Evolutionary conservation across 345 rosid species (phyloP).

Genomic region (Nasturtium officinale): DNA sequence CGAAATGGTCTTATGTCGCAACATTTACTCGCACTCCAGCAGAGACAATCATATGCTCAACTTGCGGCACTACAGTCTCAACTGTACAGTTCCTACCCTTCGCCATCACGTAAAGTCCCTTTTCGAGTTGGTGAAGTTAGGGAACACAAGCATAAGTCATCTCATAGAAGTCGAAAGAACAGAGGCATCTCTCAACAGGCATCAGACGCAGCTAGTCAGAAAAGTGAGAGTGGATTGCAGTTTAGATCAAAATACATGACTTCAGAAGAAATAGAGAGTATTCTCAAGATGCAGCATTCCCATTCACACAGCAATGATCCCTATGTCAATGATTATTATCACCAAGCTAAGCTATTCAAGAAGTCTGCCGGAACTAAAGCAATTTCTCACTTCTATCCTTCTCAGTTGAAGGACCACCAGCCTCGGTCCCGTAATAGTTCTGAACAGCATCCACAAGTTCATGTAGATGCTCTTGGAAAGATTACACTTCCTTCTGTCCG

Average conservation of each 20-base stretch:
- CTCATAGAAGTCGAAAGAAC: constrained; percentile 69
- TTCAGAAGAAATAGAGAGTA: constrained; percentile 89
- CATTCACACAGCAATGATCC: constrained; percentile 88
- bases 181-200: constrained; percentile 69
- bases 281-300: constrained; percentile 95
- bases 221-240: constrained; percentile 77
- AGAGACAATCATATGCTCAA: constrained; percentile 74
- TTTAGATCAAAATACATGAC: constrained; percentile 94
- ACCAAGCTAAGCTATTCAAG: constrained; percentile 87
- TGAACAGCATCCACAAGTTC: constrained; percentile 64
- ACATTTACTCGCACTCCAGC: constrained; percentile 60
- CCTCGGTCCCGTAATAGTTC: constrained; percentile 75
- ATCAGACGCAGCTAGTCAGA: constrained; percentile 72
- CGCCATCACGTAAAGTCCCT: constrained; percentile 63
- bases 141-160: constrained; percentile 72
- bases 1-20: constrained; percentile 62
- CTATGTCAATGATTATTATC: constrained; percentile 90
- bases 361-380: constrained; percentile 62
- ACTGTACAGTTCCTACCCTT: constrained; percentile 58
- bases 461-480: constrained; percentile 71
- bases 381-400: constrained; percentile 69
- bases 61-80: constrained; percentile 76
- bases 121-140: constrained; percentile 62
- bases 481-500: constrained; percentile 65
- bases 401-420: constrained; percentile 78